Evolutionary conservation across 768 basidiomycete genomes (phyloP), one percentile per base, ranked within the genome.

Genomic region (Leccinum aurantiacum): DNA sequence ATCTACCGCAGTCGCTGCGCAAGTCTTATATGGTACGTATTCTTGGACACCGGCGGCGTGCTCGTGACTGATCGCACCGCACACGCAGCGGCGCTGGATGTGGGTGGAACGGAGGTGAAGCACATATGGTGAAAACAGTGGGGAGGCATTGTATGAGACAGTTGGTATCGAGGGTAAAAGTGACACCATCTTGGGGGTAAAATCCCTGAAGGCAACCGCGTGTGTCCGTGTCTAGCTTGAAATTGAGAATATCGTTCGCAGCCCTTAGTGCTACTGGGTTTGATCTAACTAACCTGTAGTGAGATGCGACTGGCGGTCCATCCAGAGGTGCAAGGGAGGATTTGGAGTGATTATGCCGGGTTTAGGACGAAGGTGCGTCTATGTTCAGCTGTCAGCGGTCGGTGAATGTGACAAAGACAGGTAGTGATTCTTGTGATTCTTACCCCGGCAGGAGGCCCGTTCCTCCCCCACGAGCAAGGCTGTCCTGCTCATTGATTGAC

Each of bases 271-370:
- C 64, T 53, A 59, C 49, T 52, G 62, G 65, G 10, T 46, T 65
- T 46, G 55, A 52, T 50, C 29, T 31, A 31, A 31, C 29, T 31
- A 31, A 31, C 29, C 29, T 31, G 29, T 31, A 31, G 94, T 2
- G 80, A 87, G 25, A 87, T 96, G 86, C 76, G 81, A 38, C 78
- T 91, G 15, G 80, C 77, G 46, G 90, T 95, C 1, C 84, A 83
- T 52, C 77, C 84, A 2, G 84, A 84, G n/a, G 73, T 88, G 58
- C 82, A 86, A 66, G 83, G 84, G 1, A 82, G 84, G 65, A 79
- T 96, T 37, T 79, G 91, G 52, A 87, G 88, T 6, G 95, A 95
- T 0, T 98, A 96, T 74, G 92, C 93, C 17, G 95, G 92, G 17
- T 91, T 98, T 71, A 78, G 93, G 63, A 96, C 87, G 71, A 90